A percentile compares a stretch with the other conserved stretches of the same genome.
Evolutionary conservation across 768 basidiomycete genomes (phyloP).

Genomic region (Agrocybe pediades): DNA sequence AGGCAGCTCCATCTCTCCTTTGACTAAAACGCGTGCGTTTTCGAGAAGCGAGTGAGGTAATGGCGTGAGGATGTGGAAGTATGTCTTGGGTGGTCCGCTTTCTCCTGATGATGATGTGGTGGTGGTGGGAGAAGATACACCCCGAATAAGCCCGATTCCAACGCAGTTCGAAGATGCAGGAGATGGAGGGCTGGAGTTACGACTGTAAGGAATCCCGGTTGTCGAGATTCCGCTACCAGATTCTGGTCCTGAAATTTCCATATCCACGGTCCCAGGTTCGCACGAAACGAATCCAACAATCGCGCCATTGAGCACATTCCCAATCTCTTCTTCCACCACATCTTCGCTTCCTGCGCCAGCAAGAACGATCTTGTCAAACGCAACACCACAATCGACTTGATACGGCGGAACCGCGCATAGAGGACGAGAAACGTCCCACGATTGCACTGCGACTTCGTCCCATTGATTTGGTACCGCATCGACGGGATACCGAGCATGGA

Average conservation of each 20-base stretch:
- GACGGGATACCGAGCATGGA: conserved; percentile 54
- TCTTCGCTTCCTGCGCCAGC: conserved; percentile 80
- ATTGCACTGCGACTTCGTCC: conserved; percentile 35
- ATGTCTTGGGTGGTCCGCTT: conserved; percentile 24
- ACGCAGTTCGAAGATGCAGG: conserved; percentile 65
- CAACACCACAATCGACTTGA: conserved; percentile 59
- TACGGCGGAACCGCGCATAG: conserved; percentile 73
- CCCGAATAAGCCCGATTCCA: conserved; percentile 79
- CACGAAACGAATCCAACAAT: conserved; percentile 74
- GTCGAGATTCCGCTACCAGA: not conserved
- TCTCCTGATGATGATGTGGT: not conserved
- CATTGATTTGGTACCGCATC: conserved; percentile 16
- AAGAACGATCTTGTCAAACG: conserved; percentile 67
- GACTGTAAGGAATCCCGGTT: conserved; percentile 55
- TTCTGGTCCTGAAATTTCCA: conserved; percentile 5
- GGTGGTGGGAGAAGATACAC: conserved; percentile 28
- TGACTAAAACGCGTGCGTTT: conserved; percentile 58
- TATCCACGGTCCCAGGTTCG: conserved; percentile 42
- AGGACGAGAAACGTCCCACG: conserved; percentile 72
- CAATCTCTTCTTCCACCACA: conserved; percentile 69
- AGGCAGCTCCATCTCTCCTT: conserved; percentile 88
- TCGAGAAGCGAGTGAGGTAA: conserved; percentile 52
- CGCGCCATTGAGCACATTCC: conserved; percentile 74
- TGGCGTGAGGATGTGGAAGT: conserved; percentile 81
- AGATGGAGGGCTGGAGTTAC: conserved; percentile 52